These are phyloP conservation scores for Xylaria polymorpha DNA, from an alignment of 2,329 filamentous ascomycete genomes.

Conservation along the genomic window DNA sequence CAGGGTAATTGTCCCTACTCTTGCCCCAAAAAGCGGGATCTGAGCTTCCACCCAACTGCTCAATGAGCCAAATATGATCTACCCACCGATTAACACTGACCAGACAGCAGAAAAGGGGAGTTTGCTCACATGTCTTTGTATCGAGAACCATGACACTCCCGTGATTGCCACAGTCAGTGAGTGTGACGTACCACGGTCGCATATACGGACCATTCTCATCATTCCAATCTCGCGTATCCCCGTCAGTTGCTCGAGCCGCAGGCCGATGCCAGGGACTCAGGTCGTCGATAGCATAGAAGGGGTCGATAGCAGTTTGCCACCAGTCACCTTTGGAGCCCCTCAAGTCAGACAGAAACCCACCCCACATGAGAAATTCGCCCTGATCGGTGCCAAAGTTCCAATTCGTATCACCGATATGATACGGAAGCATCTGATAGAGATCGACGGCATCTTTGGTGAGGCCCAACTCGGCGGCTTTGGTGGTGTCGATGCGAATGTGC, in stretches of 20 bases:
- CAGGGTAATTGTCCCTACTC: neutral
- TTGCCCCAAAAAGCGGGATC: slow-evolving; percentile 22
- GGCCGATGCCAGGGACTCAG: slow-evolving; percentile 15
- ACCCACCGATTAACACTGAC: neutral
- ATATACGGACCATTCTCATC: slow-evolving; percentile 40
- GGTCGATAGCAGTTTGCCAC: slow-evolving; percentile 27
- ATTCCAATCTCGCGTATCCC: slow-evolving; percentile 29
- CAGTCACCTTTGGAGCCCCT: slow-evolving; percentile 27
- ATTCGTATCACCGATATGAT: slow-evolving; percentile 20
- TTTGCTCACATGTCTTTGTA: slow-evolving; percentile 37
- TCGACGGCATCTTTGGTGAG: slow-evolving; percentile 35
- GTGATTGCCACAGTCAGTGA: slow-evolving; percentile 39
- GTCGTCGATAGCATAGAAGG: slow-evolving; percentile 28
- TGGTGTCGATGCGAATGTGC: slow-evolving; percentile 28
- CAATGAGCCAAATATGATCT: slow-evolving; percentile 36
- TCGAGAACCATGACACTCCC: slow-evolving; percentile 41
- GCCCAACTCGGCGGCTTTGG: slow-evolving; percentile 28
- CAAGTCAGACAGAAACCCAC: slow-evolving; percentile 24
- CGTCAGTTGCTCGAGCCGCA: slow-evolving; percentile 12
- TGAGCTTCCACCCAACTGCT: slow-evolving; percentile 24
- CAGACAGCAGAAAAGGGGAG: neutral
- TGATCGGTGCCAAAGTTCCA: slow-evolving; percentile 37
- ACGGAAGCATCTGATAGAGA: slow-evolving; percentile 37
- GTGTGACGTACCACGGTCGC: slow-evolving; percentile 37
- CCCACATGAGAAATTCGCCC: slow-evolving; percentile 30